Percentiles rank a stretch among this genome's conserved stretches.
Evolutionary conservation across 148 eudicot genomes (phyloP).

Genomic region (Arctostaphylos glauca): DNA sequence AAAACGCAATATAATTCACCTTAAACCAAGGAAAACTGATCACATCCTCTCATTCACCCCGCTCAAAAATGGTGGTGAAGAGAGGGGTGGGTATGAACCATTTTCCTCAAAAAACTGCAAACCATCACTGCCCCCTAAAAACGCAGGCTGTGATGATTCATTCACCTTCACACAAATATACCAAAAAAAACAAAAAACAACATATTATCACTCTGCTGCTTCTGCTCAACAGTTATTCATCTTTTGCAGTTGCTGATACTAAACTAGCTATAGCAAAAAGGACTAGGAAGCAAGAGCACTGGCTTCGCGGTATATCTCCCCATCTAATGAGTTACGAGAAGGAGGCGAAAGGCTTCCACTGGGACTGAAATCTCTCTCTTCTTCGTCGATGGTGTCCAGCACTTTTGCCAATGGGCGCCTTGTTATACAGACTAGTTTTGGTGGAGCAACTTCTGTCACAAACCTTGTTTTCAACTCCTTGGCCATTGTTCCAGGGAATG

Average conservation of each 20-base stretch:
- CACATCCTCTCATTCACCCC: neutral
- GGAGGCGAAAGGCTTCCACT: constrained; percentile 2
- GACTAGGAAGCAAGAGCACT: constrained; percentile 7
- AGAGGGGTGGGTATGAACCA: neutral
- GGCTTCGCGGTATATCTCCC: neutral
- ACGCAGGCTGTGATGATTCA: constrained; percentile 15
- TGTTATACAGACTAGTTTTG: constrained; percentile 22
- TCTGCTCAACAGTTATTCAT: constrained; percentile 2
- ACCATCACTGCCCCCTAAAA: constrained; percentile 22
- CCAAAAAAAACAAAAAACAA: neutral
- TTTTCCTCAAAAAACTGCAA: constrained; percentile 2
- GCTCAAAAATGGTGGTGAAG: constrained; percentile 5
- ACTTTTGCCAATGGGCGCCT: constrained; percentile 29
- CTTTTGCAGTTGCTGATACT: neutral
- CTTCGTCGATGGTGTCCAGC: constrained; percentile 53
- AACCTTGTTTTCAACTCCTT: constrained; percentile 33
- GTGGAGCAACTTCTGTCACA: constrained; percentile 49
- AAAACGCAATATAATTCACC: neutral
- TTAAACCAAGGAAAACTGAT: neutral
- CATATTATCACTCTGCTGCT: neutral
- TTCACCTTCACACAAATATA: neutral
- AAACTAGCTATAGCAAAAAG: neutral
- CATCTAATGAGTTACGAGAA: neutral
- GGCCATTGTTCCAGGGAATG: constrained; percentile 26
- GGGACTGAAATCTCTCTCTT: constrained; percentile 29